phyloP scores from a whole-genome alignment of 768 basidiomycete genomes.

The Lactarius vividus region DNA sequence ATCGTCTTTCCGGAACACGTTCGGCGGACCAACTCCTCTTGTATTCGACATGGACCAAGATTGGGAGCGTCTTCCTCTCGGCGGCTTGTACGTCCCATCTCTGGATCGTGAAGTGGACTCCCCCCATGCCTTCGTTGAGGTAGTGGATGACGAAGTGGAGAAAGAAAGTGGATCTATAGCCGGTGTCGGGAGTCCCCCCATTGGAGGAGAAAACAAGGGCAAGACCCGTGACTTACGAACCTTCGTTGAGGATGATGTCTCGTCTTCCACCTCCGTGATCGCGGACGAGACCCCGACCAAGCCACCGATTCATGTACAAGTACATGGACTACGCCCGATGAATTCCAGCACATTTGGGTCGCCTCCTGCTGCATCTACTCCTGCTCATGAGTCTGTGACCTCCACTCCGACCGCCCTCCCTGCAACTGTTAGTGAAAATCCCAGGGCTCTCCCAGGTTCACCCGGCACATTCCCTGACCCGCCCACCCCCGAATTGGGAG shows the following conservation, averaged over 20 bases:
- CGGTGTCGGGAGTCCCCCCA: constrained; percentile 8
- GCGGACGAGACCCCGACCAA: constrained; percentile 47
- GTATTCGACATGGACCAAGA: constrained; percentile 52
- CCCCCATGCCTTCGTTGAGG: constrained; percentile 66
- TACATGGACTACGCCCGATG: constrained; percentile 26
- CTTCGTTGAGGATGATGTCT: constrained; percentile 37
- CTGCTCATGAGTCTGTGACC: constrained; percentile 22
- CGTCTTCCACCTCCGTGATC: constrained; percentile 44
- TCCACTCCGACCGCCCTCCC: constrained; percentile 18
- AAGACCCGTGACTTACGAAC: constrained; percentile 22
- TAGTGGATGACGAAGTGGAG: constrained; percentile 43
- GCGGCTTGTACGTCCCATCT: constrained; percentile 40
- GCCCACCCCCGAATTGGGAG: constrained; percentile 48
- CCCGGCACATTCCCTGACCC: constrained; percentile 42
- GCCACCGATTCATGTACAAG: constrained; percentile 59
- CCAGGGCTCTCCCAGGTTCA: neutral
- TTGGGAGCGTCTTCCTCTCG: constrained; percentile 58
- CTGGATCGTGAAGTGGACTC: constrained; percentile 37
- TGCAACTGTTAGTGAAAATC: neutral
- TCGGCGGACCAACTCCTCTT: constrained; percentile 49
- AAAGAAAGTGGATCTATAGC: neutral
- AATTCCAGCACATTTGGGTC: constrained; percentile 26
- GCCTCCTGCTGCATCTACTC: constrained; percentile 20
- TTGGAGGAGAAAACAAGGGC: constrained; percentile 53
- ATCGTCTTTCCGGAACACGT: constrained; percentile 54